A percentile compares a stretch with the other conserved stretches of the same genome.
Conservation (phyloP, 2,329 filamentous ascomycete species). For the Trichoderma pleuroti region DNA sequence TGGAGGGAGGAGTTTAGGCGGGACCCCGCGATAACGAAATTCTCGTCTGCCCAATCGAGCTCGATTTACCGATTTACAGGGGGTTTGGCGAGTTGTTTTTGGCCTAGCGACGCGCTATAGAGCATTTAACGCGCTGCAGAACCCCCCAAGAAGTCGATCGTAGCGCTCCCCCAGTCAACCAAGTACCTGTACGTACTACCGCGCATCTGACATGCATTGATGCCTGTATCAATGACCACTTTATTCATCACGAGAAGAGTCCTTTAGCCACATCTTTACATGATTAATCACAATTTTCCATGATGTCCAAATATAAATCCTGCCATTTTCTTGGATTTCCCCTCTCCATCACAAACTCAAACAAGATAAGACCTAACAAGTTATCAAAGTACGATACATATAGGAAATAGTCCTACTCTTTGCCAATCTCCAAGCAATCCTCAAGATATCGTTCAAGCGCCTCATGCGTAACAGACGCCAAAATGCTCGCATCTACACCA, state of each 20-base stretch:
- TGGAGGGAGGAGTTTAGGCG: slow-evolving; percentile 3
- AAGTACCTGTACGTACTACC: neutral
- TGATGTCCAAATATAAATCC: neutral
- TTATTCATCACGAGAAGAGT: neutral
- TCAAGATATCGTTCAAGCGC: neutral
- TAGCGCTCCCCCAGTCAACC: neutral
- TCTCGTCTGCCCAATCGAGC: neutral
- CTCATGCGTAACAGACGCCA: neutral
- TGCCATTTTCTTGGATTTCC: neutral
- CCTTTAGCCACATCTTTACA: neutral
- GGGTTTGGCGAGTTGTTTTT: slow-evolving; percentile 11
- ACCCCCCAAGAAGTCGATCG: neutral
- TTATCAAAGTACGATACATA: too few relatives aligned
- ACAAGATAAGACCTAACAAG: neutral
- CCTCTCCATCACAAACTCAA: neutral
- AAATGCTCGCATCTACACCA: neutral
- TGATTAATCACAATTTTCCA: neutral
- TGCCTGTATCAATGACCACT: neutral
- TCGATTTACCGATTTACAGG: slow-evolving; percentile 15
- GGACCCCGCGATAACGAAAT: slow-evolving; percentile 27
- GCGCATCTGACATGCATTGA: neutral
- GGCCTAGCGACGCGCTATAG: slow-evolving; percentile 2
- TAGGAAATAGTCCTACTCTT: neutral
- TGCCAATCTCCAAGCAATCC: neutral
- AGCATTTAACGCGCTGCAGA: neutral